A percentile compares a stretch with the other conserved stretches of the same genome.
These are phyloP conservation scores for Allium fistulosum DNA, from an alignment of 106 monocot genomes.

Conservation along the genomic window DNA sequence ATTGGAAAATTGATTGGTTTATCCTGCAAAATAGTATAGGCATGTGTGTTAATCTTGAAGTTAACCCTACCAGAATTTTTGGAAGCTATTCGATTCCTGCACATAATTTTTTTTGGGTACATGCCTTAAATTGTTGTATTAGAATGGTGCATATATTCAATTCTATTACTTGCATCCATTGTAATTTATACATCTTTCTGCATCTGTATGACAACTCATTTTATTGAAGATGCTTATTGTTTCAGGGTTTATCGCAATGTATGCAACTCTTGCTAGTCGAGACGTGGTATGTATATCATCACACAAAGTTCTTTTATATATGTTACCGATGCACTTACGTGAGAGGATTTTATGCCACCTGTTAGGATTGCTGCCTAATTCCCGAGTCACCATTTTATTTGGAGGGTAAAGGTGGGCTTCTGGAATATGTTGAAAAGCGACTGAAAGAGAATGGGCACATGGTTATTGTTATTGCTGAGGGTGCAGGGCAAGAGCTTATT, in stretches of 20 bases:
- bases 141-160: no score
- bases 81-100: no score
- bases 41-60: no score
- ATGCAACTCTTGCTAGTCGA: constrained; percentile 75
- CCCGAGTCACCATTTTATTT: constrained; percentile 65
- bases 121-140: no score
- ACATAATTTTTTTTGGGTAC: no score
- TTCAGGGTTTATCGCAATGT: constrained; percentile 72
- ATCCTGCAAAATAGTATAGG: no score
- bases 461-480: constrained; percentile 65
- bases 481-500: constrained; percentile 60
- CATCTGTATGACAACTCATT: no score
- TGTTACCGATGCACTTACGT: neutral
- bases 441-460: constrained; percentile 61
- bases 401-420: constrained; percentile 51
- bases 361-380: constrained; percentile 75
- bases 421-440: constrained; percentile 51
- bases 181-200: no score
- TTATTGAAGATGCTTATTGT: neutral
- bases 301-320: neutral
- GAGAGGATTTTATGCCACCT: neutral
- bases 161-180: no score
- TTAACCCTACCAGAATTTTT: no score
- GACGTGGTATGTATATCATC: constrained; percentile 40
- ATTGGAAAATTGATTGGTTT: no score